Base-by-base conservation (phyloP, 179 eudicot genomes). In the Amaranthus tricolor region DNA sequence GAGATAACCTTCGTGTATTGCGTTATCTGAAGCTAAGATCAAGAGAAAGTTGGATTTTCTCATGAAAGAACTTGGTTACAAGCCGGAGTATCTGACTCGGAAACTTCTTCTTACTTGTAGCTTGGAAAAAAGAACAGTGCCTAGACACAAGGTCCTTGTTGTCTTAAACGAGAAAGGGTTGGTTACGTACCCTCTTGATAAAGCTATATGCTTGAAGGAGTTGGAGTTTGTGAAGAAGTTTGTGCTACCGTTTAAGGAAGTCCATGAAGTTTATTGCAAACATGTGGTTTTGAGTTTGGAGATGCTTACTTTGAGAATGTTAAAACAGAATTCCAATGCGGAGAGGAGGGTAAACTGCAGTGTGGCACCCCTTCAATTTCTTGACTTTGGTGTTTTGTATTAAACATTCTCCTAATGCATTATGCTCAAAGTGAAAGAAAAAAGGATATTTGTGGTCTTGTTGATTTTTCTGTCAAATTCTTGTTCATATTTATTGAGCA, bases 61-160 rank as follows among this genome's bases (percentile, higher is more conserved):
- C 45, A 85, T 80, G 83, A 77, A 85, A 9, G 80, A 85, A 60
- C 48, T 85, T 60, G 76, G 83, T 20, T 85, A 72, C 59, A 64
- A 62, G 44, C 80, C 85, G 15, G 47, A 7, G 12, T 77, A 64
- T 53, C 45, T 84, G 53, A 51, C 68, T 4, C 17, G 70, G 6
- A 47, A n/a, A 20, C 70, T 68, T 21, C 9, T 1, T 10, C n/a
- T 84, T 40, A 73, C 74, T 11, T 68, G 21, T 63, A 79, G 83
- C 40, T 47, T 81, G 66, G 82, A 81, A 73, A 84, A 73, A 31
- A 76, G 82, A 55, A 57, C 78, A 7, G 21, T 76, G 51, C 87
- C 85, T 9, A 81, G 87, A 62, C 60, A 73, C 58, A 65, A 54
- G 44, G 54, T 76, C 19, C 31, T 79, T 57, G 49, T 21, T 10